Evolutionary conservation across 257 asterid genomes (phyloP), one percentile per base, ranked within the genome.

Genomic region (Petunia secreta): DNA sequence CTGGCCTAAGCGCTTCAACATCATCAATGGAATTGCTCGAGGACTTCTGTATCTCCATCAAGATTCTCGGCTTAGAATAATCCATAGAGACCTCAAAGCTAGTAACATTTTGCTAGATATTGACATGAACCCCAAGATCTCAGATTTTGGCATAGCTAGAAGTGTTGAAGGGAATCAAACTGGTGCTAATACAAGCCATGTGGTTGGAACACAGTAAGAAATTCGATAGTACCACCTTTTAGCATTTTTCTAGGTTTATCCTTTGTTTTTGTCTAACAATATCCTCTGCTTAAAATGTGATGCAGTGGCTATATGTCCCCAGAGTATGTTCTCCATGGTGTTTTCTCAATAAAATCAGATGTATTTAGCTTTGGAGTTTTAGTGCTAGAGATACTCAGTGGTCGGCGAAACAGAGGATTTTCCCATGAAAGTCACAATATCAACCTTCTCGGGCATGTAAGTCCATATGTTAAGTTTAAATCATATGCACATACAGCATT

Each of bases 291-390:
- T 34, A 77, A n/a, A 57, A 0, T 38, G 41, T 58, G 71, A 52
- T 81, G 85, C 65, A 85, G 88, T 65, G 88, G 88, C 25, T 85
- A 85, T 11, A 85, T 85, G 88, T 69, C 88, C 54, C 88, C 86
- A 13, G 86, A 83, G 82, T 85, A 85, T 16, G 85, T 84, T 3
- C 69, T 81, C 37, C 83, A 85, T 66, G 86, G 88, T 44, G 15
- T 83, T n/a, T 85, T 85, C 8, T 85, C 88, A 2, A 73, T 85
- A 68, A 85, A 85, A 83, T 83, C 88, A 59, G 86, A 83, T 34
- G 86, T 78, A 1, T 80, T 83, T 39, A 85, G 88, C 81, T 85
- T 80, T 40, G 88, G 88, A 0, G 86, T 85, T 14, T 68, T 85
- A 43, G 71, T 80, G 64, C 79, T 85, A 15, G 88, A 85, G 75